phyloP scores from a whole-genome alignment of 805 yeast genomes.

The Candida maris region DNA sequence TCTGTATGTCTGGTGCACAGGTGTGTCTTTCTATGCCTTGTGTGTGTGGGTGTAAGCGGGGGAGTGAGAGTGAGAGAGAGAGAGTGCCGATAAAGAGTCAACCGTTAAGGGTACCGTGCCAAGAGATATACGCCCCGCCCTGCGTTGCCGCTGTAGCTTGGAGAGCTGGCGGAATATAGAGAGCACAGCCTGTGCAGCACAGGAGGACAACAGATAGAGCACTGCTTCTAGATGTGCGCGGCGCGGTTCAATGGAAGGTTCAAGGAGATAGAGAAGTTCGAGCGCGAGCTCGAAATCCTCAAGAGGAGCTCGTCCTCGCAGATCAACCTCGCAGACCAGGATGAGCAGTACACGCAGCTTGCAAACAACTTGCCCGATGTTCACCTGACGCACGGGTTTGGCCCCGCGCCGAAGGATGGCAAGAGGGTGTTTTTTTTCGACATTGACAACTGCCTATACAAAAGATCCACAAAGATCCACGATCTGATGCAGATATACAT shows the following conservation, averaged over 20 bases:
- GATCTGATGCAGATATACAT: slow-evolving; percentile 86
- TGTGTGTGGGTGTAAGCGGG: too few relatives aligned
- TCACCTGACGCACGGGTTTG: slow-evolving; percentile 25
- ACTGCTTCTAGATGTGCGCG: slow-evolving; percentile 1
- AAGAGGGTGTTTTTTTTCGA: slow-evolving; percentile 69
- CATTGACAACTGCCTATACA: slow-evolving; percentile 88
- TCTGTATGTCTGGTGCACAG: too few relatives aligned
- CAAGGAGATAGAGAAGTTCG: slow-evolving; percentile 3
- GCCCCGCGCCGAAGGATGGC: slow-evolving; percentile 25
- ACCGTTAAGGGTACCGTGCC: too few relatives aligned
- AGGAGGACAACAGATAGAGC: slow-evolving; percentile 3
- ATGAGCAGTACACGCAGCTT: slow-evolving; percentile 13
- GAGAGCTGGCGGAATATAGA: slow-evolving; percentile 1
- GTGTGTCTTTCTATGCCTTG: too few relatives aligned
- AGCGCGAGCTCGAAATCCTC: slow-evolving; percentile 6
- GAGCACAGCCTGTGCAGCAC: slow-evolving; percentile 8
- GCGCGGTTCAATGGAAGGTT: slow-evolving; percentile 1
- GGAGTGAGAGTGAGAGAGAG: too few relatives aligned
- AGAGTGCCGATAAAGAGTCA: too few relatives aligned
- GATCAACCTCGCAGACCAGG: slow-evolving; percentile 5
- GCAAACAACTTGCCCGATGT: slow-evolving; percentile 26
- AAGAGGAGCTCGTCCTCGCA: slow-evolving; percentile 15
- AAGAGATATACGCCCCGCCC: too few relatives aligned
- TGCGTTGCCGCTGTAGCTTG: too few relatives aligned
- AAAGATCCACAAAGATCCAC: slow-evolving; percentile 69